Base-by-base conservation (phyloP, 192 early-diverging fungal genomes). In the Oehlia diaphana region DNA sequence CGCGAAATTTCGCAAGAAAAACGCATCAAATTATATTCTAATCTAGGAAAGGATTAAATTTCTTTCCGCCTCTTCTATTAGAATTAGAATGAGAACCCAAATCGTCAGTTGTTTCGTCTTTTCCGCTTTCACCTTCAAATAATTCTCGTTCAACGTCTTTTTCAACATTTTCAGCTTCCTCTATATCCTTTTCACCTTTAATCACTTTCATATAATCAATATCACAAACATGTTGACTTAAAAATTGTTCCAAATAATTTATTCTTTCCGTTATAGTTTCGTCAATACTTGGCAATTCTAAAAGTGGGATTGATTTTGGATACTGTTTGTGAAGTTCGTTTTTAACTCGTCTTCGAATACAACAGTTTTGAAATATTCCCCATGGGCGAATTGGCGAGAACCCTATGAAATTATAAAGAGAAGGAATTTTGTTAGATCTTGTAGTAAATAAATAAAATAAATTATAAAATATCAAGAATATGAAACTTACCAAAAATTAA, bases 291-390 rank as follows among this genome's bases (percentile, higher is more conserved):
- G 49, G 39, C 53, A 12, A 2, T 33, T 78, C 76, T 9, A 78
- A 9, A 5, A 78, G 33, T 50, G 76, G 76, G n/a, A 78, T 78
- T 13, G n/a, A 31, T 49, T 49, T 49, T n/a, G 63, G 76, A 78
- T 78, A 78, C 58, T 68, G 7, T 49, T 49, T 21, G 28, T 37
- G 42, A 53, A 78, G 42, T 7, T 68, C 31, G 7, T 68, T 4
- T 47, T 63, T 62, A 37, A 78, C n/a, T 21, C 39, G 35, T 42
- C 31, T 44, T 26, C 65, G 33, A 21, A 78, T 23, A 49, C 23
- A 78, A 26, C 19, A 67, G 6, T 6, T 68, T 68, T 78, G 76
- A 33, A 42, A 68, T 19, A 65, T 8, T 28, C 76, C 76, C 76
- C 76, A 78, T 35, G 76, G 76, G 9, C 39, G 49, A n/a, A 78